These are phyloP conservation scores for Penicillium lividum DNA, from an alignment of 495 filamentous ascomycete species.

Conservation along the genomic window DNA sequence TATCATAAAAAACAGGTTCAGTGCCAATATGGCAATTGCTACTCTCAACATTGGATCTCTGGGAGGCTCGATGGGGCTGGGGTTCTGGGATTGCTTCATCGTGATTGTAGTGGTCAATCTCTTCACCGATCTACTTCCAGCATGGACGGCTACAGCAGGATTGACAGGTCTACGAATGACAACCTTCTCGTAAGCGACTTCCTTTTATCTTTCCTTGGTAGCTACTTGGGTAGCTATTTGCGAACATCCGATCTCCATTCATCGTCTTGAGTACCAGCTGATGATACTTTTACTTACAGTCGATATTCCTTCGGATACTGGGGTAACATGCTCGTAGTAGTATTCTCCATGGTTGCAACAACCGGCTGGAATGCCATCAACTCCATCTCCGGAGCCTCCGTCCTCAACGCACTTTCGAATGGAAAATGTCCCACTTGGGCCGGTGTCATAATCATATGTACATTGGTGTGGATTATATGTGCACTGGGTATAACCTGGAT, in stretches of 20 bases:
- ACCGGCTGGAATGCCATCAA: slow-evolving; percentile 35
- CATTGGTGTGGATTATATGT: slow-evolving; percentile 27
- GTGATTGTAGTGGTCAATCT: slow-evolving; percentile 62
- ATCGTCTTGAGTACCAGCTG: background rate
- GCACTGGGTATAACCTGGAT: slow-evolving; percentile 29
- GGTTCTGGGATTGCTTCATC: slow-evolving; percentile 61
- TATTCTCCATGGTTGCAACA: slow-evolving; percentile 32
- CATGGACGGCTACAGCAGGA: slow-evolving; percentile 40
- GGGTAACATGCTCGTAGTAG: slow-evolving; percentile 31
- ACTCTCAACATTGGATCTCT: slow-evolving; percentile 67
- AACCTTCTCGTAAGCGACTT: slow-evolving; percentile 34
- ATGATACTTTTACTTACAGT: slow-evolving; percentile 2
- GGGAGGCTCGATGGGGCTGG: slow-evolving; percentile 30
- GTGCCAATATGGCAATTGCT: slow-evolving; percentile 66
- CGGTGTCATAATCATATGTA: slow-evolving; percentile 30
- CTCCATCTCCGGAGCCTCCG: slow-evolving; percentile 29
- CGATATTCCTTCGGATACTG: slow-evolving; percentile 35
- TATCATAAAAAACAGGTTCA: slow-evolving; percentile 37
- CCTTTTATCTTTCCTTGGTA: background rate
- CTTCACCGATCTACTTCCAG: slow-evolving; percentile 38
- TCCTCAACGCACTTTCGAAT: slow-evolving; percentile 28
- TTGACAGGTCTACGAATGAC: slow-evolving; percentile 41
- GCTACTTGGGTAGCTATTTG: no score
- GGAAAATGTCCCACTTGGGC: slow-evolving; percentile 30
- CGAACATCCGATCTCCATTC: background rate